Conservation (phyloP, 371 early-diverging fungal species). For the Catenaria anguillulae region DNA sequence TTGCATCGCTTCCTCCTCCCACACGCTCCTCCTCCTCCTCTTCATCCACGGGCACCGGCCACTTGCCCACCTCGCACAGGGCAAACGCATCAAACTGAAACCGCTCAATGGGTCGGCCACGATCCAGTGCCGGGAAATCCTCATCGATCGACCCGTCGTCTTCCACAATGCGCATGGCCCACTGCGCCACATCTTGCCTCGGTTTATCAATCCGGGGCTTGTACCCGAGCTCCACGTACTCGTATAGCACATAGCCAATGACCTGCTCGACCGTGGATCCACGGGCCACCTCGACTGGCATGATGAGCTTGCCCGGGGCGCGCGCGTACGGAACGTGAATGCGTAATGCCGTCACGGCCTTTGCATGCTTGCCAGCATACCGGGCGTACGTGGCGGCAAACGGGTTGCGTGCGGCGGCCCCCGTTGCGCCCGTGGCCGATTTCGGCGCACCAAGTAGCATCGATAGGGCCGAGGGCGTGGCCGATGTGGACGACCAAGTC, state of each 20-base stretch:
- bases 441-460: too few species aligned
- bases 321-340: slow-evolving; percentile 42
- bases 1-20: too few species aligned
- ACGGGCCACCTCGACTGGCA: slow-evolving; percentile 45
- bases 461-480: not conserved
- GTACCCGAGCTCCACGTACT: slow-evolving; percentile 52
- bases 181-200: slow-evolving; percentile 47
- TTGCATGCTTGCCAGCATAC: slow-evolving; percentile 44
- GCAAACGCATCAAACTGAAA: slow-evolving; percentile 85
- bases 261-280: slow-evolving; percentile 81
- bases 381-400: slow-evolving; percentile 51
- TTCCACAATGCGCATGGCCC: slow-evolving; percentile 83
- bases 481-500: not conserved
- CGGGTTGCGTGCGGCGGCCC: slow-evolving; percentile 36
- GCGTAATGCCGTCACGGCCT: slow-evolving; percentile 39
- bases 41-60: too few species aligned
- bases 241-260: slow-evolving; percentile 71
- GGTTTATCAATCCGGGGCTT: slow-evolving; percentile 46
- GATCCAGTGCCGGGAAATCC: slow-evolving; percentile 85
- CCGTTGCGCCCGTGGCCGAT: too few species aligned
- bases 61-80: slow-evolving; percentile 33
- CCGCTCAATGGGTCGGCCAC: slow-evolving; percentile 63
- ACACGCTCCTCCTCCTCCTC: too few species aligned
- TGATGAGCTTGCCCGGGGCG: slow-evolving; percentile 21
- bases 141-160: slow-evolving; percentile 91